Evolutionary conservation across 106 monocot genomes (phyloP), one percentile per base, ranked within the genome.

Genomic region (Platanthera zijinensis): DNA sequence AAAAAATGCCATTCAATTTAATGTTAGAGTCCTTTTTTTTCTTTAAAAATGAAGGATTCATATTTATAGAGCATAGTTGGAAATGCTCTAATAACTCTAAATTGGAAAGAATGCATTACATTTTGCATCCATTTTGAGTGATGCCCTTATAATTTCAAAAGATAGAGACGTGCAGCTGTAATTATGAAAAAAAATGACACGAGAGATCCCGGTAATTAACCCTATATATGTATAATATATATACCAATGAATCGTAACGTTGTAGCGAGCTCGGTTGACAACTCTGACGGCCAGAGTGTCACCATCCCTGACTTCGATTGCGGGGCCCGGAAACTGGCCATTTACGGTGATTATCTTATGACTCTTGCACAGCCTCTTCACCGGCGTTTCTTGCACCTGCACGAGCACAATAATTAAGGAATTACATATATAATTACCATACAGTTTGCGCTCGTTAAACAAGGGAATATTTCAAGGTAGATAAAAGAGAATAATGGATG

Each of bases 321-420:
- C 89, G 9, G 92, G 92, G 1, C 89, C 92, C 3, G 92, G 92
- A 47, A 79, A 86, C 77, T 84, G 87, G 5, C 89, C 92, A 39
- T 92, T 92, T 57, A 92, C 92, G 0, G 89, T 83, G 49, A 89
- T 78, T 72, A 89, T 87, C 52, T 78, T 80, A 57, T 80, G 85
- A 2, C 80, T 82, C 25, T 84, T 82, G 89, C 92, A 92, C 83
- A 92, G 89, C 85, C 87, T 89, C 87, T 80, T 89, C 89, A 92
- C 89, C 8, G 85, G 79, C 75, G 87, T 83, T 51, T 77, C 73
- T 72, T 85, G 81, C 12, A 92, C 78, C 92, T 92, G 32, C 56
- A 22, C 7, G 21, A 3, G 12, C 30, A 10, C 11, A 50, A 1
- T 54, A 54, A 8, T 0, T 17, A 17, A 70, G 10, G 11, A 17